phyloP scores from a whole-genome alignment of 352 stramenopile species.

The Thalassiosira hispida region DNA sequence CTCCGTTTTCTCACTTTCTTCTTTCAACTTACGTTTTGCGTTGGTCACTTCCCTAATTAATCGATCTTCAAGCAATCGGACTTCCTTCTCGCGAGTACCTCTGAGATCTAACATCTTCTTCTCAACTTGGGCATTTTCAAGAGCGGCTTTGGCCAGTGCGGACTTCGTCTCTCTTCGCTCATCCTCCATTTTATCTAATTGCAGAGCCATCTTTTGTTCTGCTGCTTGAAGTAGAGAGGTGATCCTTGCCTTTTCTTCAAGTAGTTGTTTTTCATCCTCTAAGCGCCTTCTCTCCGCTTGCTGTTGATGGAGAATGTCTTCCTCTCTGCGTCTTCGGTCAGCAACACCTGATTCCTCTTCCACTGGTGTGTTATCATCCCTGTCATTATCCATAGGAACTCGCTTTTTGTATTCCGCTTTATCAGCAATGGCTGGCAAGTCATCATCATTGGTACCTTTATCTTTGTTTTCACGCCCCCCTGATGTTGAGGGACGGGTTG shows the following conservation, averaged over 20 bases:
- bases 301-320: background rate
- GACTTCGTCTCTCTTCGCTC: constrained; percentile 18
- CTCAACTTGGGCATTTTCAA: constrained; percentile 24
- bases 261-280: constrained; percentile 17
- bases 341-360: background rate
- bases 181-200: constrained; percentile 38
- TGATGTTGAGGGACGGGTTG: constrained; percentile 18
- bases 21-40: constrained; percentile 29
- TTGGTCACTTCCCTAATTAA: constrained; percentile 17
- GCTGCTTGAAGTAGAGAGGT: constrained; percentile 21
- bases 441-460: constrained; percentile 9
- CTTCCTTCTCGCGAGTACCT: constrained; percentile 15
- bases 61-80: constrained; percentile 32
- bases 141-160: constrained; percentile 22
- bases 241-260: constrained; percentile 32
- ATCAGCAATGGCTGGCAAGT: background rate
- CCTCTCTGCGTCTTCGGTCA: constrained; percentile 10
- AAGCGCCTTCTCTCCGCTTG: constrained; percentile 7
- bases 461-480: constrained; percentile 14
- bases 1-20: constrained; percentile 35
- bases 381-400: background rate
- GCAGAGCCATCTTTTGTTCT: constrained; percentile 34
- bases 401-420: constrained; percentile 16
- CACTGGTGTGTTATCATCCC: background rate
- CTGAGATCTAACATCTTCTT: constrained; percentile 23